Conservation (phyloP, 2,329 filamentous ascomycete species). For the Fusarium euwallaceae region DNA sequence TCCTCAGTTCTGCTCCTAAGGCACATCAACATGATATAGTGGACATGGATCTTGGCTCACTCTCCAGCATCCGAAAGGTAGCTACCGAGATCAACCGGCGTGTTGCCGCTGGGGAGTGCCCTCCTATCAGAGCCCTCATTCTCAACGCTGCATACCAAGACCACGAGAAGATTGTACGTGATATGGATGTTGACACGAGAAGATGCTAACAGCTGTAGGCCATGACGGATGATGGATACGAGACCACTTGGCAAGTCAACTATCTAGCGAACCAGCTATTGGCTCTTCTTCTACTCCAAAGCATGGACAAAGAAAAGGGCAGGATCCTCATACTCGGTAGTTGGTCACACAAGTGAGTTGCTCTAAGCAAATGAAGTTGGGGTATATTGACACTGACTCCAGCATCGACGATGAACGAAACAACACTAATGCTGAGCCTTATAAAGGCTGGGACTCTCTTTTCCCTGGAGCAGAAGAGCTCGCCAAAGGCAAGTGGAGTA, state of each 20-base stretch:
- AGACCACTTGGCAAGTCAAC: slow-evolving; percentile 52
- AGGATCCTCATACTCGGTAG: slow-evolving; percentile 50
- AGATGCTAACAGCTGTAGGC: slow-evolving; percentile 33
- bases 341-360: slow-evolving; percentile 52
- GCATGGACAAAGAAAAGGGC: slow-evolving; percentile 48
- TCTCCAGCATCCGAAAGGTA: slow-evolving; percentile 45
- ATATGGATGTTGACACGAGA: neutral
- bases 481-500: slow-evolving; percentile 53
- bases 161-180: slow-evolving; percentile 41
- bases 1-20: slow-evolving; percentile 36
- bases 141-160: slow-evolving; percentile 52
- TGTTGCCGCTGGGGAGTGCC: slow-evolving; percentile 50
- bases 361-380: too few species aligned
- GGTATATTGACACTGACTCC: slow-evolving; percentile 17
- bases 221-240: slow-evolving; percentile 49
- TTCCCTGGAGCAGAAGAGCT: slow-evolving; percentile 49
- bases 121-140: slow-evolving; percentile 56
- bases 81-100: slow-evolving; percentile 48
- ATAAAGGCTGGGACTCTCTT: slow-evolving; percentile 44
- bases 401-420: slow-evolving; percentile 50
- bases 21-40: slow-evolving; percentile 51
- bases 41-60: slow-evolving; percentile 49
- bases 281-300: slow-evolving; percentile 49
- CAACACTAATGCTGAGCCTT: slow-evolving; percentile 34
- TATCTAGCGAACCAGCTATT: slow-evolving; percentile 50